Percentiles rank a stretch among this genome's conserved stretches.
phyloP scores from a whole-genome alignment of 129 eudicot species.

The Pulicaria dysenterica region DNA sequence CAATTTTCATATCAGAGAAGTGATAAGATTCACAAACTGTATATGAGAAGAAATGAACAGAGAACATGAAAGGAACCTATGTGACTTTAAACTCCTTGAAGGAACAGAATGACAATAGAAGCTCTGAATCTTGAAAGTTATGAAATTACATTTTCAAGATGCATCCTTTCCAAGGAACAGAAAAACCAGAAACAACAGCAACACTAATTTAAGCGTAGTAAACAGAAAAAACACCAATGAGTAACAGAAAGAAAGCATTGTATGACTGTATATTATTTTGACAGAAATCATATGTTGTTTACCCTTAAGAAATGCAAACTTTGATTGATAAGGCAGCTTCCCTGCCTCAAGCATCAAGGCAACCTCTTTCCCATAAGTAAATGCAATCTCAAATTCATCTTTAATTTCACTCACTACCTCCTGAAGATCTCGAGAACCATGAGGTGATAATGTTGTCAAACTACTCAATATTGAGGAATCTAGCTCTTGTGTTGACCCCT shows the following conservation, averaged over 20 bases:
- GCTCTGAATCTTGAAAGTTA: background rate
- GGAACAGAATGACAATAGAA: background rate
- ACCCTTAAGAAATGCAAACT: constrained; percentile 71
- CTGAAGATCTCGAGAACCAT: constrained; percentile 78
- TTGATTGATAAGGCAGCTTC: constrained; percentile 75
- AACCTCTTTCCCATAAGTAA: constrained; percentile 80
- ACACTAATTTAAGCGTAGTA: background rate
- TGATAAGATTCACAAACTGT: too few relatives aligned
- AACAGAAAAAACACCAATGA: background rate
- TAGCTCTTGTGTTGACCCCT: constrained; percentile 51
- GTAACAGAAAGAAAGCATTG: constrained; percentile 12
- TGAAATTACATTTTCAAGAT: background rate
- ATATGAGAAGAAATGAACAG: background rate
- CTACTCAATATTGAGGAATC: constrained; percentile 74
- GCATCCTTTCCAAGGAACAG: background rate
- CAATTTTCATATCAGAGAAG: too few relatives aligned
- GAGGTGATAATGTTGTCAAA: constrained; percentile 61
- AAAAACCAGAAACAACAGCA: background rate
- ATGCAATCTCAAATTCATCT: constrained; percentile 78
- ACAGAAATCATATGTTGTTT: constrained; percentile 19
- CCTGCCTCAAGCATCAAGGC: constrained; percentile 95
- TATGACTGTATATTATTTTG: constrained; percentile 17
- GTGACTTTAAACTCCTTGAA: background rate
- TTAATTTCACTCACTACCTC: constrained; percentile 86
- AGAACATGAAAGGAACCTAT: background rate